Evolutionary conservation across 192 early-diverging fungal genomes (phyloP).

Genomic region (Umbelopsis isabellina): DNA sequence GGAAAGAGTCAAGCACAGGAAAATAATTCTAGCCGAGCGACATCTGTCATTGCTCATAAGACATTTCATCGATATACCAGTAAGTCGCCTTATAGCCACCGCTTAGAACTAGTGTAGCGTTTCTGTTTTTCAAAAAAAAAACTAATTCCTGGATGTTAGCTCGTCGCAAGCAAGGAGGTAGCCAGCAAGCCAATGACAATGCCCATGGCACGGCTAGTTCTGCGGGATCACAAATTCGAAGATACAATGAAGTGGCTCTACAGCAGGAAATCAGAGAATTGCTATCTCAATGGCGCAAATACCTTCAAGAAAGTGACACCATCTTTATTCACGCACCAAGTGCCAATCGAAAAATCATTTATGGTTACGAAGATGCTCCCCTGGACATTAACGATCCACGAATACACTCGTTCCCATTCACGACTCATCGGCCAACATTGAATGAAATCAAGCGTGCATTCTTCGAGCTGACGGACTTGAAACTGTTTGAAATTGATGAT

Average conservation of each 20-base stretch:
- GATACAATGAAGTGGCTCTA: conserved; percentile 88
- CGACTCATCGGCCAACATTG: conserved; percentile 76
- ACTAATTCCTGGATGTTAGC: conserved; percentile 41
- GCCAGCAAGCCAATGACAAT: conserved; percentile 82
- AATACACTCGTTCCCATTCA: conserved; percentile 75
- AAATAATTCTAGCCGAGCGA: conserved; percentile 37
- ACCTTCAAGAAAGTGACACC: conserved; percentile 60
- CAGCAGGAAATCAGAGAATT: conserved; percentile 77
- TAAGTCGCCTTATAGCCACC: conserved; percentile 29
- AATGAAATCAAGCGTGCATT: conserved; percentile 70
- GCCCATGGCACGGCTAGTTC: conserved; percentile 82
- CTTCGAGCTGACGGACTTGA: conserved; percentile 63
- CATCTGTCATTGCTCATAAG: conserved; percentile 74
- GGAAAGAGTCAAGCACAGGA: conserved; percentile 45
- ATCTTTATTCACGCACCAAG: conserved; percentile 82
- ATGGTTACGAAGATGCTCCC: conserved; percentile 52
- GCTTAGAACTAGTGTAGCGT: not conserved
- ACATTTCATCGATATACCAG: conserved; percentile 96
- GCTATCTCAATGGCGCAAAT: conserved; percentile 68
- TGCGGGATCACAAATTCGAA: conserved; percentile 87
- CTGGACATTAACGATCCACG: conserved; percentile 47
- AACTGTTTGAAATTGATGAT: conserved; percentile 48
- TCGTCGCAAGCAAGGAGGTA: conserved; percentile 92
- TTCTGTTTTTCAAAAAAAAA: not conserved
- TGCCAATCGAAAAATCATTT: conserved; percentile 54